Evolutionary conservation across 768 basidiomycete species (phyloP), one percentile per base, ranked within the genome.

Genomic region (Coprinopsis marcescibilis): DNA sequence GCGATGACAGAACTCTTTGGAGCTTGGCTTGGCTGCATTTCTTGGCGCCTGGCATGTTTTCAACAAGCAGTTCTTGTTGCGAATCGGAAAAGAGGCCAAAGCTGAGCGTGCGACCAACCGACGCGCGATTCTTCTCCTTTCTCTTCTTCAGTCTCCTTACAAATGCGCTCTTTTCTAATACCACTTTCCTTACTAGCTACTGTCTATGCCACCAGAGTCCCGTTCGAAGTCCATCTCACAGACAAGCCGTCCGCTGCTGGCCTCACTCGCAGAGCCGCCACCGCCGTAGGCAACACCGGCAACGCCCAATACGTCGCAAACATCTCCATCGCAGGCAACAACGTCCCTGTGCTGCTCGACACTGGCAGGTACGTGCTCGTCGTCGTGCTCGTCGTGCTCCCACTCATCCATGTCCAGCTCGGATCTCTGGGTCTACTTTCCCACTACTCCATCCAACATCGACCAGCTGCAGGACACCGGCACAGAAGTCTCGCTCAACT

Each of bases 291-390:
- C 20, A 83, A 89, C 64, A 80, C 75, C 0, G 79, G 78, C 53
- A 88, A 89, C 66, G 71, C 80, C 0, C 79, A 86, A 56, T 89
- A 89, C 58, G 77, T 83, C 41, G 69, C 75, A 32, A 87, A 85
- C 56, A 72, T 89, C 52, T 84, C 82, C 13, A 64, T 89, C 34
- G 82, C 77, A 13, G 83, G 83, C 14, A 63, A 63, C 17, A 56
- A 65, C 3, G 65, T 84, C 52, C 69, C 73, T 19, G 82, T 89
- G 43, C 67, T 86, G 55, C 62, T 89, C 44, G 87, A 89, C 59
- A 88, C 85, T 5, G 87, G 87, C 65, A 89, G 86, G 85, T 82
- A 51, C 14, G 65, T 50, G 4, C 36, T 15, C 12, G 11, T 23
- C 19, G 14, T 17, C 7, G 29, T 43, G n/a, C 45, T 19, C n/a